Evolutionary conservation across 441 rosid genomes (phyloP), one percentile per base, ranked within the genome.

Genomic region (Macaranga tanarius): DNA sequence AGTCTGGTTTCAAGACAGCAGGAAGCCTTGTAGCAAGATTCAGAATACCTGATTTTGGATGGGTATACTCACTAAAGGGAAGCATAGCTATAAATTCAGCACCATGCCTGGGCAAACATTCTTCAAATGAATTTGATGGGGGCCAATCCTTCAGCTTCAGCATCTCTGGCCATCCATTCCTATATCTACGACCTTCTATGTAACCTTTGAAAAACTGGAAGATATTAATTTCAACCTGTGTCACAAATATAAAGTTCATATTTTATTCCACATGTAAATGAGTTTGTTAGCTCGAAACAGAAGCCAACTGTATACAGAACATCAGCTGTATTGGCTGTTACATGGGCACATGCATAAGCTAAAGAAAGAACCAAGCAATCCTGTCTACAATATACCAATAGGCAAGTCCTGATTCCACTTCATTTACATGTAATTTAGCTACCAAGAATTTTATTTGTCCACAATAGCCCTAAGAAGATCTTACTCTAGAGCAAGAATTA

Each of bases 71-170:
- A 76, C 86, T 92, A 70, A 86, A 87, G 38, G 98, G 96, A 79
- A 94, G 84, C 77, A 87, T 81, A 75, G 79, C 77, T 20, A 87
- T 61, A 84, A 87, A 90, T 84, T 94, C 98, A 52, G 77, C 83
- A 76, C 80, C 80, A 73, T 92, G 97, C 26, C 98, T 88, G 4
- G 97, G 95, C 80, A 94, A 79, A 66, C 84, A 77, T 58, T 89
- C 86, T 38, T 84, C 79, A 72, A 92, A 94, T 62, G 77, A 63
- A 76, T 79, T 86, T 57, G 93, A 76, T 63, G 93, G 93, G 26
- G 96, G 98, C 97, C 97, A 92, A 72, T 92, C 98, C 79, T 89
- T 92, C 81, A 94, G 78, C 78, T 94, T 94, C 84, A 89, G 77
- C 73, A 88, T 73, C 68, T 65, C 82, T 25, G 97, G 97, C 98